Evolutionary conservation across 2,329 filamentous ascomycete species (phyloP), one percentile per base, ranked within the genome.

Genomic region (Cladophialophora immunda): DNA sequence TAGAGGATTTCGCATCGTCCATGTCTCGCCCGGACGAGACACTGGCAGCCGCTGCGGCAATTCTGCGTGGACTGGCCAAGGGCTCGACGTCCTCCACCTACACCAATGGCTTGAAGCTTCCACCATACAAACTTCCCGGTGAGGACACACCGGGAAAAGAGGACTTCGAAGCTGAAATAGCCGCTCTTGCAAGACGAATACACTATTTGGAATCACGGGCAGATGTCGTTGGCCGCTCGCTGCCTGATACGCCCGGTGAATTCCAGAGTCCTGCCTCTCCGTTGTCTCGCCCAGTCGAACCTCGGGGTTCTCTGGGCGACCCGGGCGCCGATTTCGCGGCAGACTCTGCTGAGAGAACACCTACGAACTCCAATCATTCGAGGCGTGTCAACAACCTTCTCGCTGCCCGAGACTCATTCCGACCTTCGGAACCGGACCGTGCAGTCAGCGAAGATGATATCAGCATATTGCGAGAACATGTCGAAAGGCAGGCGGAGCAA

Each of bases 401-500:
- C 55, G 74, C 76, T 32, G 75, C 75, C 53, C 74, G 73, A 63
- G 72, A 76, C 53, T 62, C 66, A 30, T 80, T 79, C 66, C 81
- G 81, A 66, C 79, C 81, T 55, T 76, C 79, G 71, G 74, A 85
- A 73, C 73, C 81, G 73, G 77, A 75, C 83, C 80, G 82, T 87
- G 75, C 86, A 92, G 75, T 77, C 47, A 92, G 89, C 73, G 91
- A 93, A 76, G 90, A 94, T 81, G 92, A 94, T 78, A 90, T 97
- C 73, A 89, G 90, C 79, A 91, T 92, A 71, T 85, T 97, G 72
- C 90, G 91, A 74, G 93, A 97, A 74, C 93, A 97, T 80, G 91
- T 98, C 70, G 92, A 96, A 77, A 92, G 94, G 78, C 93, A 98
- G 82, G 94, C 94, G 65, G 93, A 96, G 78, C 89, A 97, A 76